These are phyloP conservation scores for Paraphoma chrysanthemicola DNA, from an alignment of 2,329 filamentous ascomycete species.

Conservation along the genomic window DNA sequence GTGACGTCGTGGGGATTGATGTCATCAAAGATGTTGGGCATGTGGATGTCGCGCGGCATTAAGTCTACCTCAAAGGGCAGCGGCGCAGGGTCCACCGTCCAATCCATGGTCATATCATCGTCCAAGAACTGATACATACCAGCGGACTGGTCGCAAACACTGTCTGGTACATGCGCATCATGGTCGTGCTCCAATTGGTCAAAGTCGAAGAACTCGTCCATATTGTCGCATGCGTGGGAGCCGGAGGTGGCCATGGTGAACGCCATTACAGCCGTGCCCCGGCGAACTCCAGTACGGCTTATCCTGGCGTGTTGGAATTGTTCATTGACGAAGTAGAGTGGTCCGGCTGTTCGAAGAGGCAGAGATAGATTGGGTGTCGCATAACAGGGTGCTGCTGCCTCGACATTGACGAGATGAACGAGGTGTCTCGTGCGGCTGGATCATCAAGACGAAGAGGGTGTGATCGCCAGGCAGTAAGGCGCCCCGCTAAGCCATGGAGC, in stretches of 20 bases:
- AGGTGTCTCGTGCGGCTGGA: slow-evolving; percentile 15
- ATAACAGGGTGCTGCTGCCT: slow-evolving; percentile 20
- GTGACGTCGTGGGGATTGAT: neutral
- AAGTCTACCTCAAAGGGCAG: slow-evolving; percentile 7
- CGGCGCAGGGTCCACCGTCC: slow-evolving; percentile 14
- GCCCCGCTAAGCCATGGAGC: neutral
- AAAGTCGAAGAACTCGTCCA: slow-evolving; percentile 48
- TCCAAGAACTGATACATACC: neutral
- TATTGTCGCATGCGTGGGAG: slow-evolving; percentile 16
- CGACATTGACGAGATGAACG: slow-evolving; percentile 20
- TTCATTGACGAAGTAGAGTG: slow-evolving; percentile 6
- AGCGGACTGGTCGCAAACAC: too few species aligned
- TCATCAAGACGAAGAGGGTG: slow-evolving; percentile 9
- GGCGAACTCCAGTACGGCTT: slow-evolving; percentile 17
- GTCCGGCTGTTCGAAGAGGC: neutral
- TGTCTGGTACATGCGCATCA: neutral
- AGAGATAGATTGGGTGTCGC: slow-evolving; percentile 12
- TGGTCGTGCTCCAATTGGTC: slow-evolving; percentile 33
- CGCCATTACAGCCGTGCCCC: slow-evolving; percentile 3
- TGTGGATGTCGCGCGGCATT: slow-evolving; percentile 2
- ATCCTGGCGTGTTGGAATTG: slow-evolving; percentile 12
- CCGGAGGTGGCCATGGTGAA: slow-evolving; percentile 17
- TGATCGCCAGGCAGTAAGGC: slow-evolving; percentile 9
- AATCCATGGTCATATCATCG: slow-evolving; percentile 33
- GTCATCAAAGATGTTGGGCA: slow-evolving; percentile 3